phyloP scores from a whole-genome alignment of 257 asterid species.

The Gentiana dahurica region DNA sequence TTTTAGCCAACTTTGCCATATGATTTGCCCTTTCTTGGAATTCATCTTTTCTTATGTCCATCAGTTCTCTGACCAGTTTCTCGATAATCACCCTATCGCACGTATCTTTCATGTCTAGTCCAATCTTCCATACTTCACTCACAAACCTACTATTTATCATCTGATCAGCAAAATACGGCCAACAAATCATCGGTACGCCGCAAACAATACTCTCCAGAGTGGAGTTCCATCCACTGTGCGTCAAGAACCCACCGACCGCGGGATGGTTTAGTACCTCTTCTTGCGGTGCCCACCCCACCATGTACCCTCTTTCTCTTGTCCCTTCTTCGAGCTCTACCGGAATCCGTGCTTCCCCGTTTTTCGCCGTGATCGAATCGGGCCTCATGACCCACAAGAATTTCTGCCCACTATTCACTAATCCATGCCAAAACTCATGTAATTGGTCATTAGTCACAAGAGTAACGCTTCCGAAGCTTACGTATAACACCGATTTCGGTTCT shows the following conservation, averaged over 20 bases:
- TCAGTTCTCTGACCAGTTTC: conserved; percentile 29
- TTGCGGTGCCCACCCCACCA: conserved; percentile 27
- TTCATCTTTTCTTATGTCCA: conserved; percentile 32
- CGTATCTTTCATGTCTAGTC: conserved; percentile 50
- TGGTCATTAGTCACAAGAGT: neutral
- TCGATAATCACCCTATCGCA: conserved; percentile 31
- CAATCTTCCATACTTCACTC: conserved; percentile 46
- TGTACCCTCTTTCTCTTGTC: conserved; percentile 10
- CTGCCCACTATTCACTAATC: conserved; percentile 1
- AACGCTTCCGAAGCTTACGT: conserved; percentile 10
- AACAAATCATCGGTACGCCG: conserved; percentile 31
- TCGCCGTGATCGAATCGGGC: neutral
- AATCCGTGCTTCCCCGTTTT: neutral
- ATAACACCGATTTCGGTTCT: neutral
- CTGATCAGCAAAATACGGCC: conserved; percentile 33
- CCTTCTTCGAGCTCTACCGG: conserved; percentile 12
- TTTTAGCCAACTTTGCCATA: conserved; percentile 23
- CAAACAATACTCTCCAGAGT: conserved; percentile 20
- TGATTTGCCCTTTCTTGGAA: conserved; percentile 17
- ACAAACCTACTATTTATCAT: conserved; percentile 39
- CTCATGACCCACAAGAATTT: conserved; percentile 3
- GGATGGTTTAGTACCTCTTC: conserved; percentile 16
- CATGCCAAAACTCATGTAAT: conserved; percentile 1
- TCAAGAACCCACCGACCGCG: conserved; percentile 21
- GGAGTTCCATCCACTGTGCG: conserved; percentile 29